phyloP scores from a whole-genome alignment of 1,284 basidiomycete genomes.

The Tremellales sp. region DNA sequence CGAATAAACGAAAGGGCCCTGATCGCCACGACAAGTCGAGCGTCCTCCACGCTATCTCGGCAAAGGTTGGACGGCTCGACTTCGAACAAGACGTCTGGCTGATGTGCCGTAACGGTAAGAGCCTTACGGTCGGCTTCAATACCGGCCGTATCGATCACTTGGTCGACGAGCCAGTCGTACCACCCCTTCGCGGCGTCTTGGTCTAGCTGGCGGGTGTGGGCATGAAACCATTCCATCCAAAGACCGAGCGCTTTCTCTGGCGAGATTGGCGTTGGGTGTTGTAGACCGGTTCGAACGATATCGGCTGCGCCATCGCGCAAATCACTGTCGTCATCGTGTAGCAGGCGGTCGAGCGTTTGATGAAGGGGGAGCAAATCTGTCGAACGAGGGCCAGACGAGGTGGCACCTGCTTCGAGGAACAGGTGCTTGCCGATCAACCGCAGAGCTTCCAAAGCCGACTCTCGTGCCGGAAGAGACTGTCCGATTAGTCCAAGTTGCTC shows the following conservation, averaged over 20 bases:
- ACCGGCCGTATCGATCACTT: no score
- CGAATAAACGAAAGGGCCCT: no score
- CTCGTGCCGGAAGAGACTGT: constrained; percentile 32
- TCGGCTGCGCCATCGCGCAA: constrained; percentile 26
- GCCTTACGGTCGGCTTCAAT: no score
- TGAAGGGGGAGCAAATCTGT: neutral
- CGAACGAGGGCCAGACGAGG: no score
- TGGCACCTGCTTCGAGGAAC: no score
- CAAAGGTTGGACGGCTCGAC: constrained; percentile 45
- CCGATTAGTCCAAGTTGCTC: neutral
- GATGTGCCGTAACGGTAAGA: constrained; percentile 2
- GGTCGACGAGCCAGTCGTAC: constrained; percentile 33
- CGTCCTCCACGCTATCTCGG: constrained; percentile 33
- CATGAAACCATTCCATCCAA: constrained; percentile 32
- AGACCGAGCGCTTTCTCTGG: constrained; percentile 24
- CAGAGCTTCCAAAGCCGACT: constrained; percentile 20
- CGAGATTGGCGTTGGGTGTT: constrained; percentile 10
- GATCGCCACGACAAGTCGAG: no score
- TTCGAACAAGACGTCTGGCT: constrained; percentile 44
- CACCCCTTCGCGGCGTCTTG: constrained; percentile 9
- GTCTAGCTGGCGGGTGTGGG: neutral
- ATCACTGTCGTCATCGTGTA: constrained; percentile 44
- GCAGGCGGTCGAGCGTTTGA: constrained; percentile 17
- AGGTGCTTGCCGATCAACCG: no score
- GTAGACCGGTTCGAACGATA: constrained; percentile 24